Conservation (phyloP, 768 basidiomycete genomes). For the Trametes gibbosa region DNA sequence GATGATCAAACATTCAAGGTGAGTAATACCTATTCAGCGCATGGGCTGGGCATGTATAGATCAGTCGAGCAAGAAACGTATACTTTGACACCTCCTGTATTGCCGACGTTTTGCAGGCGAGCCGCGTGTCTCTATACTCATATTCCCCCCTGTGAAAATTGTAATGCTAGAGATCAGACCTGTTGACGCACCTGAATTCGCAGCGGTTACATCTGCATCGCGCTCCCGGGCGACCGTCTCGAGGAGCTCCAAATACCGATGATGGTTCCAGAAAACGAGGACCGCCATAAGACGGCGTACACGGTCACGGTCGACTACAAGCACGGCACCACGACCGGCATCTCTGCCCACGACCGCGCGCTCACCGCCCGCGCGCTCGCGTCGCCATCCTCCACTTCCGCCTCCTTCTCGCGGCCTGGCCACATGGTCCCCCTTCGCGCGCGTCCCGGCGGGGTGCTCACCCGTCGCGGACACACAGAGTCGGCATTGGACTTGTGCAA, state of each 20-base stretch:
- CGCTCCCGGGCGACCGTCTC: conserved; percentile 74
- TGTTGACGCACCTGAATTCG: neutral
- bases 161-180: too few species aligned
- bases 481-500: conserved; percentile 82
- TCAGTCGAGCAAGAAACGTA: neutral
- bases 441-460: conserved; percentile 77
- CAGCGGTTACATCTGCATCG: conserved; percentile 93
- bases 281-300: conserved; percentile 91
- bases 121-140: too few species aligned
- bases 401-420: conserved; percentile 88
- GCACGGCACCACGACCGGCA: conserved; percentile 94
- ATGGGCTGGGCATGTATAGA: neutral
- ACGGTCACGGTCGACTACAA: conserved; percentile 94
- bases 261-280: conserved; percentile 92
- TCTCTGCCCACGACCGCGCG: conserved; percentile 93
- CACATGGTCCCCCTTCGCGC: conserved; percentile 94
- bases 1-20: conserved; percentile 98
- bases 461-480: conserved; percentile 94
- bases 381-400: conserved; percentile 46
- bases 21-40: neutral
- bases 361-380: conserved; percentile 85
- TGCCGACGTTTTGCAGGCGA: too few species aligned
- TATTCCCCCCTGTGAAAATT: too few species aligned
- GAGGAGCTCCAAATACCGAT: conserved; percentile 80
- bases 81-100: neutral